Conservation (phyloP, 2,329 filamentous ascomycete species). For the Herpotrichia juniperi region DNA sequence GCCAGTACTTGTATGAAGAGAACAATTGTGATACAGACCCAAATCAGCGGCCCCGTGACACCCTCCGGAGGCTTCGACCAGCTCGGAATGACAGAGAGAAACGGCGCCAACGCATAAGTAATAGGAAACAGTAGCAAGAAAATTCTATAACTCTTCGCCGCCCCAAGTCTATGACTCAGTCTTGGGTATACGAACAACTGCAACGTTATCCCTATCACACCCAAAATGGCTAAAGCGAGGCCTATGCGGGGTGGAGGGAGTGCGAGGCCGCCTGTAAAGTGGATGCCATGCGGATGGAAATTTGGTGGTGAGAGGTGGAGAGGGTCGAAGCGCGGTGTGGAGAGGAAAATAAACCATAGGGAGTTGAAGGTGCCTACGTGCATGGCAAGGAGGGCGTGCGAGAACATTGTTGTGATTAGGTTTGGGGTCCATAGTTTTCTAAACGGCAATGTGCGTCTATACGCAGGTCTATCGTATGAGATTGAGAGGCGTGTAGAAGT, state of each 20-base stretch:
- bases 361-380: slow-evolving; percentile 58
- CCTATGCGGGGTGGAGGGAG: slow-evolving; percentile 56
- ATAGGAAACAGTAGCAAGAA: slow-evolving; percentile 53
- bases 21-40: slow-evolving; percentile 49
- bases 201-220: slow-evolving; percentile 53
- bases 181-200: slow-evolving; percentile 55
- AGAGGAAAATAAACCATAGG: slow-evolving; percentile 58
- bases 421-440: slow-evolving; percentile 55
- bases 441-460: slow-evolving; percentile 49
- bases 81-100: slow-evolving; percentile 51
- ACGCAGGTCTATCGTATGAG: slow-evolving; percentile 15
- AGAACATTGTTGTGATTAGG: slow-evolving; percentile 50
- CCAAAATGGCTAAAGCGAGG: slow-evolving; percentile 55
- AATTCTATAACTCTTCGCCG: slow-evolving; percentile 47
- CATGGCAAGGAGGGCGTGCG: slow-evolving; percentile 53
- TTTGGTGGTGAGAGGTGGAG: slow-evolving; percentile 36
- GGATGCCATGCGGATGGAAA: slow-evolving; percentile 46
- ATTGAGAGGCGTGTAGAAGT: slow-evolving; percentile 20
- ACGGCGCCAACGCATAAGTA: slow-evolving; percentile 52
- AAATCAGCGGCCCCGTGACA: slow-evolving; percentile 49
- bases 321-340: slow-evolving; percentile 51
- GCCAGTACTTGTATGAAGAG: slow-evolving; percentile 53
- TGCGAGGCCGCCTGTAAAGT: slow-evolving; percentile 57
- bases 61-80: slow-evolving; percentile 45
- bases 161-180: slow-evolving; percentile 50